Evolutionary conservation across 2,329 filamentous ascomycete genomes (phyloP).

Genomic region (Pseudopyrenochaeta lycopersici): DNA sequence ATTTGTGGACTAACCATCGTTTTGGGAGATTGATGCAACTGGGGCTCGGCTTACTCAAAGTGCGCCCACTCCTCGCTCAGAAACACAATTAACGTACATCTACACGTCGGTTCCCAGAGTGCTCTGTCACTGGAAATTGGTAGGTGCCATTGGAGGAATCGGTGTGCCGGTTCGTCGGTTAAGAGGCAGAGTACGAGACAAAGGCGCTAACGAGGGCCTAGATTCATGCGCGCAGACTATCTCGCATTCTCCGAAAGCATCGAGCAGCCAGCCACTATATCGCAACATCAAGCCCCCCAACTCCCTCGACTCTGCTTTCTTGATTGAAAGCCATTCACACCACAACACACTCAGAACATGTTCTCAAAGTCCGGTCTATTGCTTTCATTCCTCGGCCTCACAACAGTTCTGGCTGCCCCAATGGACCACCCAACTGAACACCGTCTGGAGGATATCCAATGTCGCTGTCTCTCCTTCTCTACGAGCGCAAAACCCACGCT

Average conservation of each 20-base stretch:
- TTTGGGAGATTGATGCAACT: background rate
- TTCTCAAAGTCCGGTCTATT: constrained; percentile 5
- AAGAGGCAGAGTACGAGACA: constrained; percentile 3
- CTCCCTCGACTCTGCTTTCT: background rate
- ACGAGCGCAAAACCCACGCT: constrained; percentile 22
- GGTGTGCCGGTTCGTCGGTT: background rate
- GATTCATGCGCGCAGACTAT: constrained; percentile 5
- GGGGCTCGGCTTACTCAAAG: background rate
- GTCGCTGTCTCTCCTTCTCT: constrained; percentile 36
- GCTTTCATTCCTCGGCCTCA: constrained; percentile 9
- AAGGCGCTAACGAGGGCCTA: constrained; percentile 15
- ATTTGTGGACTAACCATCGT: constrained; percentile 4
- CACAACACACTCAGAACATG: constrained; percentile 7
- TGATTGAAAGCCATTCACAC: background rate
- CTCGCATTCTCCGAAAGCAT: background rate
- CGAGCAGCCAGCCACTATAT: constrained; percentile 8
- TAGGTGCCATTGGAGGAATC: constrained; percentile 5
- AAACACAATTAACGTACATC: background rate
- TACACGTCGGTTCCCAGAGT: constrained; percentile 3
- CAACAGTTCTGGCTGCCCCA: constrained; percentile 16
- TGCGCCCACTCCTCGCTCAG: background rate
- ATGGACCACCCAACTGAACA: constrained; percentile 4
- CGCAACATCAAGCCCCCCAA: constrained; percentile 4
- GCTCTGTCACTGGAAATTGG: background rate
- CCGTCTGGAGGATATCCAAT: constrained; percentile 29